Evolutionary conservation across 495 filamentous ascomycete genomes (phyloP).

Genomic region (Patellaria atrata): DNA sequence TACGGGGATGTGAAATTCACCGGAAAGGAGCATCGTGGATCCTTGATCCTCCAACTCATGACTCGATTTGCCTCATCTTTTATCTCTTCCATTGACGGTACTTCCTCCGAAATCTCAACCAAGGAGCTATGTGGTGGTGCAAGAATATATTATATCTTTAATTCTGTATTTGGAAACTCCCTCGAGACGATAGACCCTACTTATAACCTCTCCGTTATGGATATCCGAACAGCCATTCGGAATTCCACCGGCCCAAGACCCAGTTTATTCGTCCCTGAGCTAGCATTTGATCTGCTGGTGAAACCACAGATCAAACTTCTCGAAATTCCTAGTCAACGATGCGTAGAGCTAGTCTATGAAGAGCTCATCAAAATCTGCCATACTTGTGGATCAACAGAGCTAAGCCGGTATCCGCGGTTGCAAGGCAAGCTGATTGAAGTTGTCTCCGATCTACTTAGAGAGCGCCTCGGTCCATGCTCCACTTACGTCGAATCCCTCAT

Average conservation of each 20-base stretch:
- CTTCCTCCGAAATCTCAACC: conserved; percentile 94
- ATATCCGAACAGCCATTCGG: conserved; percentile 94
- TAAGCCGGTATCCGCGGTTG: conserved; percentile 78
- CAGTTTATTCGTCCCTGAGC: conserved; percentile 90
- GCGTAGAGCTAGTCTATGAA: conserved; percentile 95
- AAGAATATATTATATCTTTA: conserved; percentile 99
- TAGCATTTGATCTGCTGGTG: conserved; percentile 93
- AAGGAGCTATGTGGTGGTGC: conserved; percentile 96
- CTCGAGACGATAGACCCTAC: conserved; percentile 93
- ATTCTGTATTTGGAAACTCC: conserved; percentile 96
- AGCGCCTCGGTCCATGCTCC: conserved; percentile 78
- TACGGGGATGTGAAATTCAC: conserved; percentile 98
- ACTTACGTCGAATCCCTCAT: conserved; percentile 91
- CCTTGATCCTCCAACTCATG: conserved; percentile 92
- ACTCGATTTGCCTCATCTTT: conserved; percentile 96
- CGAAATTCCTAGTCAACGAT: conserved; percentile 89
- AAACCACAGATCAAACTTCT: conserved; percentile 97
- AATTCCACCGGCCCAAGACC: conserved; percentile 96
- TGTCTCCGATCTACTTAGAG: conserved; percentile 87
- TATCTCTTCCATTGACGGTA: conserved; percentile 97
- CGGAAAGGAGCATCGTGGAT: conserved; percentile 90
- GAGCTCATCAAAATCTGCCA: conserved; percentile 99
- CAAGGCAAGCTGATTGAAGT: conserved; percentile 98
- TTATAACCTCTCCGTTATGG: conserved; percentile 83
- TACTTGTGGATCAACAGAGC: conserved; percentile 90